Percentiles rank a stretch among this genome's conserved stretches.
Evolutionary conservation across 192 early-diverging fungal species (phyloP).

Genomic region (Martensiomyces pterosporus): DNA sequence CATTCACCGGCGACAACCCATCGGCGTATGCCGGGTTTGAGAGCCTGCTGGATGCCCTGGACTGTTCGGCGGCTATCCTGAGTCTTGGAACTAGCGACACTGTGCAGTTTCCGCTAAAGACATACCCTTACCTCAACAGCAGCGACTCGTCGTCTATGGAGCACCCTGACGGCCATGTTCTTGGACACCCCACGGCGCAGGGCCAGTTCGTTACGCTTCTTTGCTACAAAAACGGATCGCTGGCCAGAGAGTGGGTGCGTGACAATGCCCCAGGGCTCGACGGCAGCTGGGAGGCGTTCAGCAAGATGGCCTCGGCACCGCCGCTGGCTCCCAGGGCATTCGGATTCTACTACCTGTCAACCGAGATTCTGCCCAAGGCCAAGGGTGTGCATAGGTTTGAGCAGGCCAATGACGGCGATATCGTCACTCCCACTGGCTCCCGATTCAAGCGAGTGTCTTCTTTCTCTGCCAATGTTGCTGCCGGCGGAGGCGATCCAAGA

Average conservation of each 20-base stretch:
- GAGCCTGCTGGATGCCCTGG: constrained; percentile 52
- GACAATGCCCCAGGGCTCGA: constrained; percentile 44
- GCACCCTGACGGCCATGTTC: constrained; percentile 50
- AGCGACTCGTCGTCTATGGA: neutral
- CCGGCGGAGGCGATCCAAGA: constrained; percentile 44
- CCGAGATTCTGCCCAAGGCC: constrained; percentile 73
- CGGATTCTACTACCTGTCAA: constrained; percentile 71
- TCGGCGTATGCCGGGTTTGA: constrained; percentile 48
- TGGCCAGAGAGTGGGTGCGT: constrained; percentile 69
- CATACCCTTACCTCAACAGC: constrained; percentile 20
- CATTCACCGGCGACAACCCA: constrained; percentile 82
- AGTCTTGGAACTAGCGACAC: constrained; percentile 84
- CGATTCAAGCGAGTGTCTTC: constrained; percentile 6
- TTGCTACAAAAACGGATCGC: constrained; percentile 83
- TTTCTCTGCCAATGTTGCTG: constrained; percentile 14
- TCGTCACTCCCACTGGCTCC: constrained; percentile 36
- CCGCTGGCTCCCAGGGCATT: constrained; percentile 26
- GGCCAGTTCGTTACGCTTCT: constrained; percentile 69
- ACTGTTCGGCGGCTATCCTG: constrained; percentile 51
- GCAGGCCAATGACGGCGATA: constrained; percentile 6
- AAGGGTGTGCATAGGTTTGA: constrained; percentile 64
- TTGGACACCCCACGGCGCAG: constrained; percentile 62
- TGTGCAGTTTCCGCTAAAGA: constrained; percentile 54
- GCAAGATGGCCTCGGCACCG: constrained; percentile 15
- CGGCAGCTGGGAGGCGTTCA: constrained; percentile 60